Percentiles rank a stretch among this genome's conserved stretches.
phyloP scores from a whole-genome alignment of 768 basidiomycete species.

The Leccinum disarticulatum region DNA sequence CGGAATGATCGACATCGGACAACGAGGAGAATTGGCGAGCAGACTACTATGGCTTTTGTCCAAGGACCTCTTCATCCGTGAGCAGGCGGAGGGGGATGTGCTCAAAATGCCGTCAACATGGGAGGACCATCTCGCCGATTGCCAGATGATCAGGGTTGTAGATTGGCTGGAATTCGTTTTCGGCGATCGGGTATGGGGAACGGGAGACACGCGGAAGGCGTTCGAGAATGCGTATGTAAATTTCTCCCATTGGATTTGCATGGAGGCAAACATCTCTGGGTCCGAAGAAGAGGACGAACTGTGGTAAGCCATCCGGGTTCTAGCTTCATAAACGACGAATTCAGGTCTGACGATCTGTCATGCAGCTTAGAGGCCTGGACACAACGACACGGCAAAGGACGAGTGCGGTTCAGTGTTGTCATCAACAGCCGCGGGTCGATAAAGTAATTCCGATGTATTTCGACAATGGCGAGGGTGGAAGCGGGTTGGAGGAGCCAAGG shows the following conservation, averaged over 20 bases:
- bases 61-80: not conserved
- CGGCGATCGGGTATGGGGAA: not conserved
- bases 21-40: conserved; percentile 7
- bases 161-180: not conserved
- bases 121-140: not conserved
- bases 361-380: not conserved
- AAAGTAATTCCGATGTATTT: not conserved
- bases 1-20: conserved; percentile 9
- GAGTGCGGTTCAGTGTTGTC: not conserved
- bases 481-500: not conserved
- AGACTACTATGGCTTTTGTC: conserved; percentile 5
- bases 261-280: not conserved
- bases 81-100: not conserved
- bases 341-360: not conserved
- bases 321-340: not conserved
- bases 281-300: not conserved
- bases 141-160: not conserved
- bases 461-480: conserved; percentile 2
- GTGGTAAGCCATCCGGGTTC: not conserved
- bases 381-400: not conserved
- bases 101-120: not conserved
- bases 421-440: not conserved
- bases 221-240: not conserved
- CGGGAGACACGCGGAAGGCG: not conserved
- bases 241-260: not conserved